Conservation (phyloP, 192 early-diverging fungal species). For the Coemansia sp. region DNA sequence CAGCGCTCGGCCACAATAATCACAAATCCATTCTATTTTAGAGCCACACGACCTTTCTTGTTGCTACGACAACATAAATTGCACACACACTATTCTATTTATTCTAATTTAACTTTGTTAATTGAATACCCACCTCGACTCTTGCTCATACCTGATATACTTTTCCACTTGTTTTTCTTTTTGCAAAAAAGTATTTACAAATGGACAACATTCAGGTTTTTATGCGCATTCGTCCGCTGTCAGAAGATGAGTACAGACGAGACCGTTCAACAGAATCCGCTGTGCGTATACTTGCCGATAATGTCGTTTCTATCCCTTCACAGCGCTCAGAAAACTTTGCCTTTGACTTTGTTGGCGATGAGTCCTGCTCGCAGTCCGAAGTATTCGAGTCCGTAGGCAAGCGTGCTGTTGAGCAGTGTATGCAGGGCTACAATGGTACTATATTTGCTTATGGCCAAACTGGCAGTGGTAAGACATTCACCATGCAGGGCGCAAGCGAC, state of each 20-base stretch:
- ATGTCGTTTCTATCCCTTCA: conserved; percentile 52
- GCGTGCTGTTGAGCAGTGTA: conserved; percentile 64
- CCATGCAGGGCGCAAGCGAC: conserved; percentile 79
- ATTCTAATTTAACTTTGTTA: background rate
- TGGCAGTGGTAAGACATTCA: conserved; percentile 73
- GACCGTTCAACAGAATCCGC: conserved; percentile 47
- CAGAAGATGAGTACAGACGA: conserved; percentile 45
- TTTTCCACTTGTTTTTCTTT: background rate
- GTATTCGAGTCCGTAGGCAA: conserved; percentile 58
- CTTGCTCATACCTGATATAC: background rate
- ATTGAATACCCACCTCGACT: background rate
- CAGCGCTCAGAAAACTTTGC: conserved; percentile 62
- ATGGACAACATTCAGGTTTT: conserved; percentile 61
- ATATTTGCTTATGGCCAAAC: conserved; percentile 77
- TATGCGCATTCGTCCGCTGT: conserved; percentile 59
- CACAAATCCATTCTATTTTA: background rate
- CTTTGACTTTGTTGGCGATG: conserved; percentile 65
- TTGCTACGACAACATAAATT: background rate
- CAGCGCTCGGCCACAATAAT: background rate
- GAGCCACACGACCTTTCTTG: background rate
- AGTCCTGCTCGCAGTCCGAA: conserved; percentile 53
- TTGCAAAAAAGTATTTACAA: conserved; percentile 8
- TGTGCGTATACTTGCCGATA: conserved; percentile 49
- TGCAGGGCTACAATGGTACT: conserved; percentile 72
- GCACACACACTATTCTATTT: background rate